Percentiles rank a stretch among this genome's conserved stretches.
phyloP scores from a whole-genome alignment of 495 filamentous ascomycete genomes.

The Penicillium paradoxum region DNA sequence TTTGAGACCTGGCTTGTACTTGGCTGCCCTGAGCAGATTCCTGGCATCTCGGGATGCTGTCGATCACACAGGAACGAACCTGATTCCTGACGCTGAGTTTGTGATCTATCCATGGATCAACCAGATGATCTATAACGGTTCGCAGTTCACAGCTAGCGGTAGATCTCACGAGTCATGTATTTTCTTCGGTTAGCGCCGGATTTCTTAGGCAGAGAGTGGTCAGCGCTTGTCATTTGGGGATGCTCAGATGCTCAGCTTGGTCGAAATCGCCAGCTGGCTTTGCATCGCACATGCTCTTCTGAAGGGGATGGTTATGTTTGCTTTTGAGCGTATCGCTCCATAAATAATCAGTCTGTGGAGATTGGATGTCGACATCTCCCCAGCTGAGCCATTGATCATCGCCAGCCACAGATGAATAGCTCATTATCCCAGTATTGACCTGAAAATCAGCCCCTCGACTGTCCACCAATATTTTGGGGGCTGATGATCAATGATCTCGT shows the following conservation, averaged over 20 bases:
- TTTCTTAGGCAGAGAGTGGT: background rate
- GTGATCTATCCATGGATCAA: slow-evolving; percentile 25
- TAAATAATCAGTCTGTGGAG: background rate
- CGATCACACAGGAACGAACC: background rate
- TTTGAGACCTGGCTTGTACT: background rate
- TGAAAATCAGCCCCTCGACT: background rate
- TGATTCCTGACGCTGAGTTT: background rate
- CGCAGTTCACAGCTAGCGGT: slow-evolving; percentile 3
- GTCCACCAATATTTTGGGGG: background rate
- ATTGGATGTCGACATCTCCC: background rate
- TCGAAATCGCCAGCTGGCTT: background rate
- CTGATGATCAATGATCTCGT: background rate
- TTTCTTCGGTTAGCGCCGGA: background rate
- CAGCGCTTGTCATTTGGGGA: background rate
- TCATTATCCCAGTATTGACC: no score
- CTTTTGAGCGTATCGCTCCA: background rate
- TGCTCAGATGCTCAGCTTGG: background rate
- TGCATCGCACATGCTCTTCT: background rate
- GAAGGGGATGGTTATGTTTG: background rate
- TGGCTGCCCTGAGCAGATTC: background rate
- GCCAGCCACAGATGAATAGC: background rate
- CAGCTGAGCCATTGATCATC: background rate
- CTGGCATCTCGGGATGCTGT: background rate
- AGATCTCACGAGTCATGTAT: background rate
- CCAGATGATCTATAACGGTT: slow-evolving; percentile 20